Base-by-base conservation (phyloP, 179 eudicot genomes). In the Carnegiea gigantea region DNA sequence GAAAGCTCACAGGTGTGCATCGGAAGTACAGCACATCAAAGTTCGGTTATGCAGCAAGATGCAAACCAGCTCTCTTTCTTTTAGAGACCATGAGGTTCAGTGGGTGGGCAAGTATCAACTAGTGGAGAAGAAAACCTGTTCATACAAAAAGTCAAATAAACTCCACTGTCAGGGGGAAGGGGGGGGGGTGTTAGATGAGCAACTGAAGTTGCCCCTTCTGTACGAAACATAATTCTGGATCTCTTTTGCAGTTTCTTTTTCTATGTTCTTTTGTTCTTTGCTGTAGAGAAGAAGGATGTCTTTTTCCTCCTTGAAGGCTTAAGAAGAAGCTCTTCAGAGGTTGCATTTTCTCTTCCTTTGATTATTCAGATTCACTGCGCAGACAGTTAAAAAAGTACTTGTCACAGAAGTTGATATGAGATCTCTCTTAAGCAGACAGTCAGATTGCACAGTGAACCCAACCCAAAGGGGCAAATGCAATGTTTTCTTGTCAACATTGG, bases 1-100 rank as follows among this genome's bases (percentile, higher is more conserved):
- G 90, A 78, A 93, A 88, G 80, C 89, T 91, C 49, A 93, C 87
- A 0, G 93, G 94, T 30, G 96, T 92, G 54, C 90, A 92, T 73
- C 76, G 91, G 54, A 93, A 93, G 83, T 93, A 91, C 74, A 89
- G 85, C 84, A 87, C 92, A 59, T 89, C 91, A 0, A 90, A 88
- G 78, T 93, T 78, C 81, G 98, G 96, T 4, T 84, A 87, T 77
- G 88, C 91, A 79, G 91, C 94, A 26, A 90, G 73, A 46, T 80
- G 75, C 17, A 89, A 85, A 76, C 92, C 95, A 24, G 98, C 93
- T 81, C 48, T 62, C 74, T 90, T 89, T 85, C 92, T 93, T 65
- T 77, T 89, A 38, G 88, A 88, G 44, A 84, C 67, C 81, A 20
- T 75, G 54, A 79, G 84, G 23, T 78, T 81, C 54, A 46, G 71